Base-by-base conservation (phyloP, 768 basidiomycete genomes). In the Lepiota subincarnata region DNA sequence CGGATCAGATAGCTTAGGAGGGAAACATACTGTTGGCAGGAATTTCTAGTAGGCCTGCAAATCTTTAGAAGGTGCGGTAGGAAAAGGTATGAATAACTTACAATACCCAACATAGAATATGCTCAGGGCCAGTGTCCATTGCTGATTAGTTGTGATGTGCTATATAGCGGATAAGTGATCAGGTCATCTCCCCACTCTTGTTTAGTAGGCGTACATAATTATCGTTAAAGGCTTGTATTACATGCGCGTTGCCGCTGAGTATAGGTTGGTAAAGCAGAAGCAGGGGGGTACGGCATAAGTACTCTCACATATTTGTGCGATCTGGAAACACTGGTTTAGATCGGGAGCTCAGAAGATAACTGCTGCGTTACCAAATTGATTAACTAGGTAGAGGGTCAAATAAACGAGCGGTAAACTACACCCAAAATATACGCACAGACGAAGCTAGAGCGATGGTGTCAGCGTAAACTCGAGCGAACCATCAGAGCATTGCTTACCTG, bases 81-180 rank as follows among this genome's bases (percentile, higher is more conserved):
- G 4, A 4, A 11, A 41, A 4, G 1, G 7, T 20, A 18, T 53
- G 19, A 19, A 26, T 20, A 4, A 62, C 71, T 51, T 53, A 80
- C 81, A 82, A 57, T 82, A 82, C 40, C 81, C 81, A 20, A 81
- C 78, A 54, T 82, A 82, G 64, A 82, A 82, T 20, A 83, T 79
- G 53, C 79, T 79, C 40, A 82, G 62, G 3, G 73, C 81, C 8
- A 82, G 62, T 0, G 81, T 81, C 80, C 80, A 82, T 62, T 74
- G 78, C 54, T 76, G 69, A 59, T 83, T 83, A 40, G 69, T 64
- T 18, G 74, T 73, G 46, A 82, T 73, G 18, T 73, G 80, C 79
- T 81, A 37, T 41, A 12, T 46, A 28, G 24, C 22, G 11, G 48
- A 20, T 11, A 53, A n/a, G n/a, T 16, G 12, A 19, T 48, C 11